phyloP scores from a whole-genome alignment of 2,329 filamentous ascomycete genomes.

The Penicillium sp. region DNA sequence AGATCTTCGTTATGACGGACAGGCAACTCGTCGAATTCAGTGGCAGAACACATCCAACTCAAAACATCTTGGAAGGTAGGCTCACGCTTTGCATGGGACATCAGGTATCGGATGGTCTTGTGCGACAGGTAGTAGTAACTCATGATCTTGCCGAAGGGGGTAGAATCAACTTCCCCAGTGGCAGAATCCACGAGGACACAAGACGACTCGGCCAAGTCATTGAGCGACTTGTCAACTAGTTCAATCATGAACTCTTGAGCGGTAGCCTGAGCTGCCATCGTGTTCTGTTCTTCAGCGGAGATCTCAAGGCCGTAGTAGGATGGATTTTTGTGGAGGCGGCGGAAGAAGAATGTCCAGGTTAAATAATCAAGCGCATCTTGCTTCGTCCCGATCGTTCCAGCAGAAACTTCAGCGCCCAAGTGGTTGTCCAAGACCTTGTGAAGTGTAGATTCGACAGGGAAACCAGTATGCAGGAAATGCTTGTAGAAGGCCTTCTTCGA shows the following conservation, averaged over 20 bases:
- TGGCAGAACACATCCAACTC: conserved; percentile 90
- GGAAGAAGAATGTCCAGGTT: conserved; percentile 99
- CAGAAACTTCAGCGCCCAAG: conserved; percentile 90
- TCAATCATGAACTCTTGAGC: conserved; percentile 95
- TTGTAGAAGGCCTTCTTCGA: conserved; percentile 99
- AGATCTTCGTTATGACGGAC: conserved; percentile 98
- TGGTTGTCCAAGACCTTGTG: conserved; percentile 98
- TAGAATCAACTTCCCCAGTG: conserved; percentile 88
- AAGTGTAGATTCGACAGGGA: conserved; percentile 93
- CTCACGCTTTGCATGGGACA: conserved; percentile 73
- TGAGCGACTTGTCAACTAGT: conserved; percentile 85
- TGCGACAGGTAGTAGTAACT: conserved; percentile 99
- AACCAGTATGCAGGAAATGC: conserved; percentile 97
- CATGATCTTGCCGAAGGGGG: conserved; percentile 96
- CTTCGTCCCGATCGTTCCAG: conserved; percentile 89
- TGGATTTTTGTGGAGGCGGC: conserved; percentile 94
- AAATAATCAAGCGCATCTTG: conserved; percentile 97
- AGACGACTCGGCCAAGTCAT: conserved; percentile 79
- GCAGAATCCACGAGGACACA: conserved; percentile 78
- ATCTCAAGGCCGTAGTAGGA: conserved; percentile 97
- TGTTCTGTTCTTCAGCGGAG: conserved; percentile 89
- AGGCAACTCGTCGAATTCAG: conserved; percentile 95
- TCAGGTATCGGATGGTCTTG: conserved; percentile 86
- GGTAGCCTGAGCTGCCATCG: conserved; percentile 78
- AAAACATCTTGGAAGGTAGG: conserved; percentile 83